Evolutionary conservation across 148 eudicot genomes (phyloP), one percentile per base, ranked within the genome.

Genomic region (Polygonum maritimum): DNA sequence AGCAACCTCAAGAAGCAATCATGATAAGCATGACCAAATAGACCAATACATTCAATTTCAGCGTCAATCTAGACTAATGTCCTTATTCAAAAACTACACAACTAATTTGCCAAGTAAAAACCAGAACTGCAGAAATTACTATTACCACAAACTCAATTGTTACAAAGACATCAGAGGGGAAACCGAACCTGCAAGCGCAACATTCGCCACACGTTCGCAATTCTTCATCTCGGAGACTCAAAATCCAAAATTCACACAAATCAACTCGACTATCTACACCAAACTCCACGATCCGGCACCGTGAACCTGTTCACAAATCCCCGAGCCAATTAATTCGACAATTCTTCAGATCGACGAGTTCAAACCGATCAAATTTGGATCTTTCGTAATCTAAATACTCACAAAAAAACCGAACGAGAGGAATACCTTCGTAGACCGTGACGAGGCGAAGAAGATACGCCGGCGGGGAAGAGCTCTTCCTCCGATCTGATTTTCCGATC

Each of bases 161-260:
- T 67, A 54, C 21, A 54, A 54, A 21, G 7, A n/a, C 15, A 13
- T 5, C 19, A 10, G 10, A 15, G 9, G 9, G 26, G 21, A 7
- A 54, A 74, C 51, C 78, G 74, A 63, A 94, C 98, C 98, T 87
- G 93, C 95, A 21, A 94, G 85, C 26, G 97, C 98, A 77, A 94
- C 48, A 84, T 86, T 94, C 5, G 92, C 97, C 57, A 85, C 76
- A 45, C 89, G 92, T 78, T 94, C 97, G 51, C 70, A 39, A 58
- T 85, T 94, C 97, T 83, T 94, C 98, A 94, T 94, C 33, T 74
- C 57, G 73, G 8, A 60, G 14, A 38, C 69, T 26, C 71, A 67
- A 36, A 67, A 35, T 19, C 45, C 71, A 14, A 67, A 38, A 67
- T 69, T 41, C 45, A 31, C 55, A 3, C 18, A 5, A 54, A 54